Evolutionary conservation across 306 rosid species (phyloP).

Genomic region (Sicyos edulis): DNA sequence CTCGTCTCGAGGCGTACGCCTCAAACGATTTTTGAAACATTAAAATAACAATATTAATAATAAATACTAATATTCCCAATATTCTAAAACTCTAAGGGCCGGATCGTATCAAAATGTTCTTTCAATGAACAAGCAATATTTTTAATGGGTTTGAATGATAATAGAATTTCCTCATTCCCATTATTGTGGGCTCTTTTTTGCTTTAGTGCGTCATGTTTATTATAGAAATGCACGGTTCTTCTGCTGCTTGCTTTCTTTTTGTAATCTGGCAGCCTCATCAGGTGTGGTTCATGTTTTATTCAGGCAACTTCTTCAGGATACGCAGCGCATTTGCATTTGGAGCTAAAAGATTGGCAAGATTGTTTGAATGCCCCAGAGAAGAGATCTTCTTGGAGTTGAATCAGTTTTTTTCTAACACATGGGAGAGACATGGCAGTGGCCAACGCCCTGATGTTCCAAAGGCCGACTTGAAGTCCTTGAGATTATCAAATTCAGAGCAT

Average conservation of each 20-base stretch:
- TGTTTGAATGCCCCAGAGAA: slow-evolving; percentile 82
- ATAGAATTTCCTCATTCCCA: not conserved
- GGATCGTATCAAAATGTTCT: not conserved
- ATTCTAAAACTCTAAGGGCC: too few species aligned
- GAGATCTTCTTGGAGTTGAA: slow-evolving; percentile 67
- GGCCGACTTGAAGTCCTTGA: slow-evolving; percentile 44
- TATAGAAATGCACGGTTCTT: not conserved
- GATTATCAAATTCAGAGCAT: slow-evolving; percentile 46
- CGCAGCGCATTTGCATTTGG: slow-evolving; percentile 99
- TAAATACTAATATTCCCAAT: too few species aligned
- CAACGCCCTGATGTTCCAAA: slow-evolving; percentile 91
- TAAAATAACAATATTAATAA: too few species aligned
- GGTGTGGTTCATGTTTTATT: slow-evolving; percentile 23
- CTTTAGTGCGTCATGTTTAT: slow-evolving; percentile 2
- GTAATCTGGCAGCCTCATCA: not conserved
- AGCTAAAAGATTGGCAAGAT: slow-evolving; percentile 72
- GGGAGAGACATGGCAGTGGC: slow-evolving; percentile 98
- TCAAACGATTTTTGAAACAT: too few species aligned
- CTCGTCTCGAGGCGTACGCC: too few species aligned
- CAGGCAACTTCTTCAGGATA: slow-evolving; percentile 97
- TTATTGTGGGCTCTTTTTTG: not conserved
- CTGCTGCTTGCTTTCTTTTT: slow-evolving; percentile 5
- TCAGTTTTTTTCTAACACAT: slow-evolving; percentile 87
- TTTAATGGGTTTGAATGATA: not conserved
- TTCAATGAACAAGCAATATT: not conserved